A percentile compares a stretch with the other conserved stretches of the same genome.
phyloP scores from a whole-genome alignment of 148 eudicot species.

The Rhododendron ovatum region DNA sequence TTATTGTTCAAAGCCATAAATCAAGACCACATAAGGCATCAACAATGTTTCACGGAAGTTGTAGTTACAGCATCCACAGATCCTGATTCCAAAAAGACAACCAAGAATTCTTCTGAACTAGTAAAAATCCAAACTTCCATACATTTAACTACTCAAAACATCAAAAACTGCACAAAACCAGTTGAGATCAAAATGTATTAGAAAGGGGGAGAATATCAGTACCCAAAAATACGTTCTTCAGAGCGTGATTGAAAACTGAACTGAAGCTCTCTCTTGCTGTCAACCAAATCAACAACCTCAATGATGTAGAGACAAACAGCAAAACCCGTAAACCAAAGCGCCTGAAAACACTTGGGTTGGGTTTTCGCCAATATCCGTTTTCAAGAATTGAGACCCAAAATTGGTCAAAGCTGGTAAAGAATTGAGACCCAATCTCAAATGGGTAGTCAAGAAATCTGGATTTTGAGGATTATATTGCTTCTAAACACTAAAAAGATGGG shows the following conservation, averaged over 20 bases:
- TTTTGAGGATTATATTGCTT: not conserved
- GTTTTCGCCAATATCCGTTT: not conserved
- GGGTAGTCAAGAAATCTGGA: not conserved
- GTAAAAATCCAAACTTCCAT: not conserved
- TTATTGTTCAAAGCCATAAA: constrained; percentile 47
- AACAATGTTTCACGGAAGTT: not conserved
- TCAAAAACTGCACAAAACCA: not conserved
- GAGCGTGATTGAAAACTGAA: not conserved
- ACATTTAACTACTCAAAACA: not conserved
- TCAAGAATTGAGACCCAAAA: not conserved
- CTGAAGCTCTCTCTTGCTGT: constrained; percentile 1
- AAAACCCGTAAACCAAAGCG: not conserved
- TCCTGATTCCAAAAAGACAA: not conserved
- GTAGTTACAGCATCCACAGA: not conserved
- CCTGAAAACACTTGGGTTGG: constrained; percentile 8
- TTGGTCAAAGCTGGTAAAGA: not conserved
- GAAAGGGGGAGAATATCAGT: not conserved
- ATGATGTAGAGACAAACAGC: not conserved
- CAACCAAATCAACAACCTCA: not conserved
- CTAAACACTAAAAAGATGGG: not conserved
- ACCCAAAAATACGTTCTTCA: constrained; percentile 12
- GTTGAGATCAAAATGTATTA: not conserved
- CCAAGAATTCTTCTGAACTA: not conserved
- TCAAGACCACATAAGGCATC: constrained; percentile 15
- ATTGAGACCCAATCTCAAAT: not conserved